A percentile compares a stretch with the other conserved stretches of the same genome.
Evolutionary conservation across 352 stramenopile genomes (phyloP).

Genomic region (Globisporangium ultimum): DNA sequence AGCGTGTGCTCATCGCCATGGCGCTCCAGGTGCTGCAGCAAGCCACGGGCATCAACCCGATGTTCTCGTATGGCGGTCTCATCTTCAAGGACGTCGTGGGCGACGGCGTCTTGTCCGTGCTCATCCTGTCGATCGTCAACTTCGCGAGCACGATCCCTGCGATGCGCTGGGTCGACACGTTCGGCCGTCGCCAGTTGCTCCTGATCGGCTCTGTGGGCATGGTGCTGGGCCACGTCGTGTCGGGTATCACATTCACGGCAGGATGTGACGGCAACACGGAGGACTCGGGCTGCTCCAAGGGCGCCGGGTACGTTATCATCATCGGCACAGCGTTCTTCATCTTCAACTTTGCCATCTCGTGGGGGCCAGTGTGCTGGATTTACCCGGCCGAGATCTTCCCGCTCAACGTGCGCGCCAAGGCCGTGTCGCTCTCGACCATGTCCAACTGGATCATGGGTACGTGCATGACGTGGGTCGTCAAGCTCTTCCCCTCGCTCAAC

Average conservation of each 20-base stretch:
- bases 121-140: conserved; percentile 13
- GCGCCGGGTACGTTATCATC: conserved; percentile 30
- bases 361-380: conserved; percentile 23
- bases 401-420: too few relatives aligned
- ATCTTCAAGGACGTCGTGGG: conserved; percentile 40
- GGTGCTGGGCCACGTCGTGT: conserved; percentile 27
- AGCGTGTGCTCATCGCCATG: conserved; percentile 30
- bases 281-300: conserved; percentile 7
- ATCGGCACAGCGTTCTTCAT: conserved; percentile 28
- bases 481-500: too few relatives aligned
- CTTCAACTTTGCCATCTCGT: conserved; percentile 37
- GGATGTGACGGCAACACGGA: conserved; percentile 19
- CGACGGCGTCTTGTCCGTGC: conserved; percentile 16
- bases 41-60: conserved; percentile 24
- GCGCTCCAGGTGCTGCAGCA: conserved; percentile 28
- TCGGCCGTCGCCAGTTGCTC: conserved; percentile 23
- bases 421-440: too few relatives aligned
- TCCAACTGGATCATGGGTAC: too few relatives aligned
- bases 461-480: too few relatives aligned
- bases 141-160: conserved; percentile 25
- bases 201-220: conserved; percentile 27
- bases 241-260: conserved; percentile 19
- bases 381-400: too few relatives aligned
- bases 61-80: conserved; percentile 26
- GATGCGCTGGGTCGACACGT: conserved; percentile 29